These are phyloP conservation scores for Ophiosphaerella herpotricha DNA, from an alignment of 2,329 filamentous ascomycete species.

Conservation along the genomic window DNA sequence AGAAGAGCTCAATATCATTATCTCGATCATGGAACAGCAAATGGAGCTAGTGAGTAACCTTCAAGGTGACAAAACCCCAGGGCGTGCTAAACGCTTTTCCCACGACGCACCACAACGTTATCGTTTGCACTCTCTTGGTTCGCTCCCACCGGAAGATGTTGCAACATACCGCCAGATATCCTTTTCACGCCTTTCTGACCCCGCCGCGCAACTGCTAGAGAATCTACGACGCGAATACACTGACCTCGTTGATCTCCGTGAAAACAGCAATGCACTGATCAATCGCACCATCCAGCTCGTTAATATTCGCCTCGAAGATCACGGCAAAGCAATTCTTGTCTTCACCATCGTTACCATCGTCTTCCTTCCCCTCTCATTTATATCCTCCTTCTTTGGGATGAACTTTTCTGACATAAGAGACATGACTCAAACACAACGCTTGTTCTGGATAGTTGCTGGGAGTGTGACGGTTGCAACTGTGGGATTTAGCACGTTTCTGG, in stretches of 20 bases:
- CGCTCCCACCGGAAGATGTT: conserved; percentile 26
- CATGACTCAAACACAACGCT: conserved; percentile 44
- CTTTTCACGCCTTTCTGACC: conserved; percentile 43
- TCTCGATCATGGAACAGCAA: conserved; percentile 51
- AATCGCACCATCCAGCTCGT: conserved; percentile 52
- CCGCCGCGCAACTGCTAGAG: conserved; percentile 46
- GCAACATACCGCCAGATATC: conserved; percentile 47
- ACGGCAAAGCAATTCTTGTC: conserved; percentile 51
- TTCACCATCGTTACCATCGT: conserved; percentile 53
- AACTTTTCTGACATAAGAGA: conserved; percentile 49
- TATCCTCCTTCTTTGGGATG: conserved; percentile 52
- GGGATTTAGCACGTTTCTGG: conserved; percentile 45
- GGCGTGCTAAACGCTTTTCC: conserved; percentile 5
- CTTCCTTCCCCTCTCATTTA: conserved; percentile 51
- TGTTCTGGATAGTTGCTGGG: conserved; percentile 49
- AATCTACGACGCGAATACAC: conserved; percentile 48
- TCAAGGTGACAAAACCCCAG: conserved; percentile 19
- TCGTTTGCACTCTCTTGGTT: conserved; percentile 9
- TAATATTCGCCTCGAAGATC: conserved; percentile 52
- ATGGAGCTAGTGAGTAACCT: conserved; percentile 44
- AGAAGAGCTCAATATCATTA: conserved; percentile 52
- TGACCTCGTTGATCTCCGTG: conserved; percentile 48
- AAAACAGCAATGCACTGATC: conserved; percentile 50
- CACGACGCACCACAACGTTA: conserved; percentile 15
- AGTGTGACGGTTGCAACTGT: conserved; percentile 47